Evolutionary conservation across 129 eudicot genomes (phyloP), one percentile per base, ranked within the genome.

Genomic region (Helianthus tuberosus): DNA sequence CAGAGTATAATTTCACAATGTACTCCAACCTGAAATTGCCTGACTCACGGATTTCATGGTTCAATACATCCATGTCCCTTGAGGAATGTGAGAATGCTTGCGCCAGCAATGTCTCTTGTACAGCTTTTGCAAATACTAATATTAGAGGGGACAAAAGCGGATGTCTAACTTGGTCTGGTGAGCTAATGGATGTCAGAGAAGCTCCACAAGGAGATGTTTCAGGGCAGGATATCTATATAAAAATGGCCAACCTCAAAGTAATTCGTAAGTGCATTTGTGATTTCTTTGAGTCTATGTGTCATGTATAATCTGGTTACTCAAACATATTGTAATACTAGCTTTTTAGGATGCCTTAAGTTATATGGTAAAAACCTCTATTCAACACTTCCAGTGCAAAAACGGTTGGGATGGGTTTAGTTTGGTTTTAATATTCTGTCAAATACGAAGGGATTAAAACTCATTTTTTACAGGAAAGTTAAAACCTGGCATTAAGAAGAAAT

Each of bases 151-250:
- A 11, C 10, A 9, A 9, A 62, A 47, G 43, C 17, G 86, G 89
- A 17, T 85, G 89, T 55, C 35, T 85, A 49, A 20, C n/a, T 43
- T 85, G 86, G 89, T 72, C 59, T 41, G 39, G 64, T 62, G 72
- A 75, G 3, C 32, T 82, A 68, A 36, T 75, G 8, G 84, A 85
- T 58, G 23, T 82, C 8, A 62, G 83, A 57, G 43, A 52, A 0
- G 74, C 60, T 61, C 20, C 11, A 12, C 0, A 13, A 32, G 66
- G 11, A 61, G 66, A 29, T n/a, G 12, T 6, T 55, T 50, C 64
- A 65, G 89, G 80, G 17, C 89, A 81, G 60, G 86, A 81, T 14
- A 35, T 85, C 36, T 82, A 74, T 60, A 69, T 85, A 36, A 82
- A 64, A 51, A 71, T 78, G 72, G 53, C 57, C 13, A 51, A 64